phyloP scores from a whole-genome alignment of 306 rosid species.

The Glycine soja region DNA sequence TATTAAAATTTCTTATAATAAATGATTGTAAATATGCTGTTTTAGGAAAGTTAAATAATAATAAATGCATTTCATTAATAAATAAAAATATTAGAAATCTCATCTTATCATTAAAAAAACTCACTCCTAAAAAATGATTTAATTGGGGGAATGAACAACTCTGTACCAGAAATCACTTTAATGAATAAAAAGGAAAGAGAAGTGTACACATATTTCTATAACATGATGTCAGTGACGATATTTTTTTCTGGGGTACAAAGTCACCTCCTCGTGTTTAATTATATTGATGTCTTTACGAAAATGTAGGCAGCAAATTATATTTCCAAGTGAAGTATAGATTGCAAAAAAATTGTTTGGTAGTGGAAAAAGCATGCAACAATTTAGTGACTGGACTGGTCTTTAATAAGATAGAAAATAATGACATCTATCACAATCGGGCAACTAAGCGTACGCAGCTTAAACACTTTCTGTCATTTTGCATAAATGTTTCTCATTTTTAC shows the following conservation, averaged over 20 bases:
- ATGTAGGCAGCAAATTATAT: conserved; percentile 22
- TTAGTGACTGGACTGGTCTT: conserved; percentile 13
- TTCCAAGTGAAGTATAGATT: background rate
- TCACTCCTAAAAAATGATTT: background rate
- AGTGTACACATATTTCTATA: background rate
- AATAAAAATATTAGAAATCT: background rate
- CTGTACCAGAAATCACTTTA: background rate
- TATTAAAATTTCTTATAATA: background rate
- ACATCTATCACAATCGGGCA: conserved; percentile 36
- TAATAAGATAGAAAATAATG: conserved; percentile 36
- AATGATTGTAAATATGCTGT: no score
- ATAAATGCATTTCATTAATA: background rate
- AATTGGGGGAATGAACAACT: background rate
- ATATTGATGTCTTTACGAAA: conserved; percentile 13
- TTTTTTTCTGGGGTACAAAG: background rate
- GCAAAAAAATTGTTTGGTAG: conserved; percentile 9
- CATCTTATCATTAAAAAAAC: background rate
- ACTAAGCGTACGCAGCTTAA: conserved; percentile 18
- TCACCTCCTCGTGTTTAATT: background rate
- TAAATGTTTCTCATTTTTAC: background rate
- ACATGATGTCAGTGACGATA: background rate
- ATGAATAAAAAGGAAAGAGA: background rate
- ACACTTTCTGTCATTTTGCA: conserved; percentile 12
- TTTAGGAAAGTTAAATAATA: no score
- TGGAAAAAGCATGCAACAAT: conserved; percentile 36